Evolutionary conservation across 352 stramenopile genomes (phyloP), one percentile per base, ranked within the genome.

Genomic region (Achlya hypogyna): DNA sequence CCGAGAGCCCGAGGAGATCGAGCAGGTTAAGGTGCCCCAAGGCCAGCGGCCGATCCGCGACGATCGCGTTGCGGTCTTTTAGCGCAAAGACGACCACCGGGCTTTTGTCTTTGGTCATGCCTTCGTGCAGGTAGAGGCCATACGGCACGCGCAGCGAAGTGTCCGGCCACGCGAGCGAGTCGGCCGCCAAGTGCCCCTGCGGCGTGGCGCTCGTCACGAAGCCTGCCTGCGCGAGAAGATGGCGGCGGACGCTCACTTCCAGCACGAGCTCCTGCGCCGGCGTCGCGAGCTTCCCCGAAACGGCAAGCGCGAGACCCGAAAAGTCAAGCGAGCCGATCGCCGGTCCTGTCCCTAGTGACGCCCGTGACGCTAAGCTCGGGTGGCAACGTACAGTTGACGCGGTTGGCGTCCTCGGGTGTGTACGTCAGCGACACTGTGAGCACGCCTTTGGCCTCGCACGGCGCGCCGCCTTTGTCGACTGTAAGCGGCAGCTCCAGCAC

Each of bases 61-160:
- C 72, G 45, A 82, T 77, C 0, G 75, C 75, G 51, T 82, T 78
- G 42, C 80, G 82, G 65, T 85, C 77, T 25, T 78, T 78, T 9
- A 85, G 45, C 10, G 74, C 65, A 42, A 80, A 69, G 34, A 69
- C 49, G 5, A 69, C 63, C 6, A 63, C 25, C 4, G 60, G 60
- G 25, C 60, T 45, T n/a, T 67, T 67, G 25, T 67, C 60, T 18
- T 58, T 58, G 8, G 42, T 67, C n/a, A 67, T 51, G 12, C 40
- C 51, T 4, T 38, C 42, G 27, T 67, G 51, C 6, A 60, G 29
- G 49, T 51, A 60, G 29, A 67, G 23, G 12, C 38, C 29, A 22
- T 67, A 67, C 4, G 60, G 60, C 0, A 67, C 31, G 5, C 2
- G 4, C 0, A 67, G 28, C 60, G n/a, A 0, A 2, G 40, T 23